Evolutionary conservation across 169 alveolate genomes (phyloP), one percentile per base, ranked within the genome.

Genomic region (Plasmodium chabaudi): DNA sequence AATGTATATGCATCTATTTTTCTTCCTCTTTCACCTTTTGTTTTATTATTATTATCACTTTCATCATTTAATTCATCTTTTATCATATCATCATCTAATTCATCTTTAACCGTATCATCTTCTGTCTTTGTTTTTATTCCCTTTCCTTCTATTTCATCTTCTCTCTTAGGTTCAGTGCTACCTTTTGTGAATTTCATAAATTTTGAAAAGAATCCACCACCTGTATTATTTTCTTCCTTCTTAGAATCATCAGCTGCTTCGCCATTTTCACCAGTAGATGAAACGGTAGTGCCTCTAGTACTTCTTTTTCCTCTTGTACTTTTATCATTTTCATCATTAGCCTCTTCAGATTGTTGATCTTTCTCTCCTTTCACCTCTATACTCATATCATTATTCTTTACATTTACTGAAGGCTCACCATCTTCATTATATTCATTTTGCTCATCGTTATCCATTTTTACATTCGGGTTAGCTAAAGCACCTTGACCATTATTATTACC

Each of bases 1-100:
- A 88, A 86, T 2, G 91, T 89, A 56, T 92, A 88, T 9, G 92
- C 89, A 49, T 88, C 90, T 39, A 53, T 68, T 25, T 74, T 84
- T 46, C 91, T 64, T 34, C 87, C 87, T 15, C 70, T 61, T 25
- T 75, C 87, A 9, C 87, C 63, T 17, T 55, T 72, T 2, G 55
- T 21, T 49, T 67, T 56, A 72, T 53, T 72, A 73, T 87, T 71
- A n/a, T 21, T 49, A 44, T 79, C 79, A 67, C 77, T 69, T 13
- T 71, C 86, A 15, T 87, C 88, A 47, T 72, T 67, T 1, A 46
- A 19, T 21, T 44, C 65, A 15, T 25, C 91, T 23, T 53, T 47
- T 9, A 56, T 21, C 19, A 10, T 19, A 7, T 56, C 87, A 25
- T 39, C 68, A 47, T 27, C 27, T 1, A 65, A 25, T n/a, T 27